phyloP scores from a whole-genome alignment of 2,329 filamentous ascomycete species.

The Aspergillus sp. region DNA sequence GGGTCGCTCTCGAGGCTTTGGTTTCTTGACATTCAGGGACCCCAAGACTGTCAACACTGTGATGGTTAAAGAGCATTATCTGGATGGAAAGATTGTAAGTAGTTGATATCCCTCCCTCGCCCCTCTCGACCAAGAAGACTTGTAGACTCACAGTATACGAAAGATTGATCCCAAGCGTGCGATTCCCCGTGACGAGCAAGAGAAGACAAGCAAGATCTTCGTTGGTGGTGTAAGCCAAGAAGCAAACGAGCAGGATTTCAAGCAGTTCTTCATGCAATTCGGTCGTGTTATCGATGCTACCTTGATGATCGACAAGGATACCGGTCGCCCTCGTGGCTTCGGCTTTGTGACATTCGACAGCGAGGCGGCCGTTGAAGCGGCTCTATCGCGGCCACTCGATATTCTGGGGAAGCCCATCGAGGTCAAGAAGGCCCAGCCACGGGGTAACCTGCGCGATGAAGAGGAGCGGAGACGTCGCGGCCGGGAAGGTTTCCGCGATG shows the following conservation, averaged over 20 bases:
- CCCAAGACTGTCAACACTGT: conserved; percentile 97
- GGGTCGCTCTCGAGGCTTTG: conserved; percentile 89
- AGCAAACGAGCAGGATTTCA: conserved; percentile 91
- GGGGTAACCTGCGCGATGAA: conserved; percentile 88
- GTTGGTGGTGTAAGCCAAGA: conserved; percentile 97
- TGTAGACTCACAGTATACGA: conserved; percentile 17
- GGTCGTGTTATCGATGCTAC: conserved; percentile 94
- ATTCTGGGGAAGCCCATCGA: conserved; percentile 96
- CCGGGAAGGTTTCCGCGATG: conserved; percentile 36
- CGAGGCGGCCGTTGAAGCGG: conserved; percentile 88
- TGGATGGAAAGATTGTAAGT: conserved; percentile 95
- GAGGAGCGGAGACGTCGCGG: conserved; percentile 56
- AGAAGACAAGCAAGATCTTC: conserved; percentile 97
- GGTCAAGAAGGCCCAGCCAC: conserved; percentile 94
- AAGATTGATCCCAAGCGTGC: conserved; percentile 97
- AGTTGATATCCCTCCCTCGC: conserved; percentile 6
- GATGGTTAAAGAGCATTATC: conserved; percentile 98
- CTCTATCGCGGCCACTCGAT: conserved; percentile 74
- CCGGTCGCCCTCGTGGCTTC: conserved; percentile 90
- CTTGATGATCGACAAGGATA: conserved; percentile 99
- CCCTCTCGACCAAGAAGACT: conserved; percentile 1
- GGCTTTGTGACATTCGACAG: conserved; percentile 98
- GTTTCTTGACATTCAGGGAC: conserved; percentile 96
- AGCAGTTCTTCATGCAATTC: conserved; percentile 93
- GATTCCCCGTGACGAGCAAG: conserved; percentile 94